phyloP scores from a whole-genome alignment of 805 yeast genomes.

The Wickerhamia fluorescens region DNA sequence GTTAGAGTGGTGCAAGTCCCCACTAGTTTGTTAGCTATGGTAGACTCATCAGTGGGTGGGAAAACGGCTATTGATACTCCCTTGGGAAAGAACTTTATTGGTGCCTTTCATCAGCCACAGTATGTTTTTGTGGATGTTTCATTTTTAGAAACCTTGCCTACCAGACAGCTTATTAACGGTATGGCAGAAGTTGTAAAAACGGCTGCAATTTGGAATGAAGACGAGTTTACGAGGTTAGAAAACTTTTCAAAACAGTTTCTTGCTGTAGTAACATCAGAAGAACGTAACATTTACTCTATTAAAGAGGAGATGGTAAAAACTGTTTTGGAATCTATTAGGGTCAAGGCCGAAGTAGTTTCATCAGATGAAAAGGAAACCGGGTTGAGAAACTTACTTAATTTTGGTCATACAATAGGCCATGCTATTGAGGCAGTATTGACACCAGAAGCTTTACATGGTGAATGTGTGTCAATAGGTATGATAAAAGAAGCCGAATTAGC shows the following conservation, averaged over 20 bases:
- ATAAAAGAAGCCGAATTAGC: slow-evolving; percentile 91
- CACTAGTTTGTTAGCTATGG: slow-evolving; percentile 92
- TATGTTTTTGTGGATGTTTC: slow-evolving; percentile 82
- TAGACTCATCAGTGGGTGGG: slow-evolving; percentile 96
- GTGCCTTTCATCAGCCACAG: slow-evolving; percentile 96
- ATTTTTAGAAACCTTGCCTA: slow-evolving; percentile 82
- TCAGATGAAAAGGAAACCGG: slow-evolving; percentile 95
- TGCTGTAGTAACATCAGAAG: slow-evolving; percentile 43
- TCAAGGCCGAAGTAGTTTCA: slow-evolving; percentile 91
- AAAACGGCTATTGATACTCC: slow-evolving; percentile 98
- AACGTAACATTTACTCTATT: slow-evolving; percentile 55
- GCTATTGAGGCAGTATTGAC: slow-evolving; percentile 97
- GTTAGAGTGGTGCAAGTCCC: slow-evolving; percentile 92
- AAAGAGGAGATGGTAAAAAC: slow-evolving; percentile 68
- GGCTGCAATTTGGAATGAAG: slow-evolving; percentile 95
- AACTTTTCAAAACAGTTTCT: slow-evolving; percentile 63
- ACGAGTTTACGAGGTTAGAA: slow-evolving; percentile 81
- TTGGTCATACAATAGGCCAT: slow-evolving; percentile 97
- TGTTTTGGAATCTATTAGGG: slow-evolving; percentile 79
- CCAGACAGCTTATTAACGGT: slow-evolving; percentile 92
- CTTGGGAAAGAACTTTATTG: slow-evolving; percentile 88
- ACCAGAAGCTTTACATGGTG: slow-evolving; percentile 95
- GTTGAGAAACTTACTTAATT: slow-evolving; percentile 82
- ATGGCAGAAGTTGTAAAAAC: slow-evolving; percentile 98
- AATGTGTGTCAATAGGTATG: slow-evolving; percentile 98